Conservation (phyloP, 2,329 filamentous ascomycete genomes). For the Didymella exigua region DNA sequence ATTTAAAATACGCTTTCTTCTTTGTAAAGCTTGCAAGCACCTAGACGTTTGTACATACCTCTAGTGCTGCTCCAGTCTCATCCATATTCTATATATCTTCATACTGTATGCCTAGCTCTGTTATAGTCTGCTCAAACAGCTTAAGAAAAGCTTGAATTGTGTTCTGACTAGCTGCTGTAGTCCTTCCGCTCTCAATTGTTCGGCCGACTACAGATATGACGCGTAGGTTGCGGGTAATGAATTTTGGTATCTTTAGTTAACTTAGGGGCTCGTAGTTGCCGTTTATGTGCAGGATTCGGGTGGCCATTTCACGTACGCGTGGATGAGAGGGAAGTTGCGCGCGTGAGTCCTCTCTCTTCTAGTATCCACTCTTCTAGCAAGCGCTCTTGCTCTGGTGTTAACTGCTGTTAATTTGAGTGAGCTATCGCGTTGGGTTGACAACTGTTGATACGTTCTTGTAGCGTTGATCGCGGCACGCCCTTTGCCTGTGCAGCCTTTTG, state of each 20-base stretch:
- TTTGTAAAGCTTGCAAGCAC: slow-evolving; percentile 16
- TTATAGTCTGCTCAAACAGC: too few species aligned
- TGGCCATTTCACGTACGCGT: slow-evolving; percentile 22
- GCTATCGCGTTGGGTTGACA: neutral
- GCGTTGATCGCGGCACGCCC: neutral
- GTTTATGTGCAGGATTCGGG: slow-evolving; percentile 18
- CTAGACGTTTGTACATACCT: slow-evolving; percentile 19
- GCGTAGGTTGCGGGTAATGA: too few species aligned
- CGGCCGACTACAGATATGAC: too few species aligned
- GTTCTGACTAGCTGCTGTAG: too few species aligned
- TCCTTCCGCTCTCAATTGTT: too few species aligned
- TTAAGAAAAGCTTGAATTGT: too few species aligned
- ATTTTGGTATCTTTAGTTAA: neutral
- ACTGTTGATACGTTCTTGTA: neutral
- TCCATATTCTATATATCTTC: too few species aligned
- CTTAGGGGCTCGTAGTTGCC: slow-evolving; percentile 18
- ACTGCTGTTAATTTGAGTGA: neutral
- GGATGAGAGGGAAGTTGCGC: neutral
- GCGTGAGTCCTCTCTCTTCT: slow-evolving; percentile 15
- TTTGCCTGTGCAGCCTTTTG: neutral
- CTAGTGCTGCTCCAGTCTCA: neutral
- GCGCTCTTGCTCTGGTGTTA: slow-evolving; percentile 21
- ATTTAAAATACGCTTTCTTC: slow-evolving; percentile 23
- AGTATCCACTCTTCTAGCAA: slow-evolving; percentile 27
- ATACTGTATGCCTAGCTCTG: too few species aligned